A percentile compares a stretch with the other conserved stretches of the same genome.
Conservation (phyloP, 1,284 basidiomycete species). For the Peniophora sp. region DNA sequence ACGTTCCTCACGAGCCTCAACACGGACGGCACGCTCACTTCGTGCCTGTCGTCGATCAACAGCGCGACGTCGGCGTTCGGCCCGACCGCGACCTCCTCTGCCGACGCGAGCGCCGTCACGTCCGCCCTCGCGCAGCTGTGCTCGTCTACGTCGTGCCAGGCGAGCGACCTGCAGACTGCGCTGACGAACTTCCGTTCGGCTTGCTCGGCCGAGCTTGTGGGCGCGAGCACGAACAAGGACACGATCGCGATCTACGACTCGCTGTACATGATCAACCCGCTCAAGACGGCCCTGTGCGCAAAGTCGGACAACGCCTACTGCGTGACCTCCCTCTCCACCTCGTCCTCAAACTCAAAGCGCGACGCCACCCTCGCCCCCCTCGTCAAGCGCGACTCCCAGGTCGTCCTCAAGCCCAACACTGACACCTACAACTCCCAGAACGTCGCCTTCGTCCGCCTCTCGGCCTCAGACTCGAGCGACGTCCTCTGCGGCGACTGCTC, state of each 20-base stretch:
- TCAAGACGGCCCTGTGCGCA: constrained; percentile 63
- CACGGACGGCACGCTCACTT: constrained; percentile 42
- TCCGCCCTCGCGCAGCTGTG: constrained; percentile 57
- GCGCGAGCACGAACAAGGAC: constrained; percentile 28
- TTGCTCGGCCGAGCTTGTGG: constrained; percentile 64
- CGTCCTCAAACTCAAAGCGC: constrained; percentile 12
- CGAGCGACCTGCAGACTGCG: constrained; percentile 47
- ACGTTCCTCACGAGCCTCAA: constrained; percentile 60
- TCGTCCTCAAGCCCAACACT: constrained; percentile 51
- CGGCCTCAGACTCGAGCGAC: constrained; percentile 36
- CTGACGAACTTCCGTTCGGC: constrained; percentile 63
- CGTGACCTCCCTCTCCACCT: constrained; percentile 22
- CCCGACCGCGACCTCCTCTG: constrained; percentile 34
- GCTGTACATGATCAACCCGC: constrained; percentile 63
- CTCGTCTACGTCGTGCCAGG: constrained; percentile 43
- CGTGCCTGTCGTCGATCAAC: constrained; percentile 63
- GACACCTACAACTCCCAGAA: constrained; percentile 57
- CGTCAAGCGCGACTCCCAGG: constrained; percentile 7
- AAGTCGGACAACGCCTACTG: constrained; percentile 73
- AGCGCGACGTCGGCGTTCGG: constrained; percentile 54
- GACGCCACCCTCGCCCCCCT: constrained; percentile 17
- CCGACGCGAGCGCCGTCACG: constrained; percentile 31
- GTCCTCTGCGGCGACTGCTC: constrained; percentile 79
- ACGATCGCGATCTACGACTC: constrained; percentile 70
- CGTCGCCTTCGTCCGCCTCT: constrained; percentile 76